Base-by-base conservation (phyloP, 306 rosid genomes). In the Ormosia emarginata region DNA sequence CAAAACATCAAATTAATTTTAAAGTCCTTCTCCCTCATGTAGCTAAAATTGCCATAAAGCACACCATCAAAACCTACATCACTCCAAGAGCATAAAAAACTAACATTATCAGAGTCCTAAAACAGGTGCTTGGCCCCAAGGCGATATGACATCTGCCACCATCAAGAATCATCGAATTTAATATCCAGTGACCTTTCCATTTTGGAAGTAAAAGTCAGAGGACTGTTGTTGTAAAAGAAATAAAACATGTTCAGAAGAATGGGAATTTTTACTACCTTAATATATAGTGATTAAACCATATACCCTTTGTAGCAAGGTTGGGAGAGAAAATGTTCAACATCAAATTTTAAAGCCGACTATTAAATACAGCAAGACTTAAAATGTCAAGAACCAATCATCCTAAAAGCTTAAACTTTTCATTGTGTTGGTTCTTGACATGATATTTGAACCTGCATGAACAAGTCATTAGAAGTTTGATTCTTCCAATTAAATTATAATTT, bases 211-310 rank as follows among this genome's bases (percentile, higher is more conserved):
- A 33, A 66, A 62, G 18, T 17, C 3, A 2, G 14, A 71, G 6
- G 59, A 40, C 56, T 59, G 13, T 24, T 61, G 33, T 29, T 4
- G 30, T 67, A 33, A 53, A 39, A 43, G 47, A 69, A 69, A 49
- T 14, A 34, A 81, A 64, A 55, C 11, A 33, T n/a, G 32, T 0
- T 6, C 12, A 68, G 18, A 72, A 67, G 57, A 61, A 41, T 74
- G 15, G 62, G 41, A 52, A 29, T 15, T 18, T 49, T 11, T 36
- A 46, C 34, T 53, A 10, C 7, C 47, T 12, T 44, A 67, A 32
- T 30, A 65, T 33, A 66, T 41, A 67, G 14, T 72, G 24, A 69
- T 65, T 59, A 83, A 74, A 66, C 71, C 55, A 56, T 30, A 49
- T 33, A 74, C 7, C 44, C 9, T 56, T 74, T 74, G 67, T 32